A percentile compares a stretch with the other conserved stretches of the same genome.
Evolutionary conservation across 1,284 basidiomycete genomes (phyloP).

Genomic region (Tilletia walkeri): DNA sequence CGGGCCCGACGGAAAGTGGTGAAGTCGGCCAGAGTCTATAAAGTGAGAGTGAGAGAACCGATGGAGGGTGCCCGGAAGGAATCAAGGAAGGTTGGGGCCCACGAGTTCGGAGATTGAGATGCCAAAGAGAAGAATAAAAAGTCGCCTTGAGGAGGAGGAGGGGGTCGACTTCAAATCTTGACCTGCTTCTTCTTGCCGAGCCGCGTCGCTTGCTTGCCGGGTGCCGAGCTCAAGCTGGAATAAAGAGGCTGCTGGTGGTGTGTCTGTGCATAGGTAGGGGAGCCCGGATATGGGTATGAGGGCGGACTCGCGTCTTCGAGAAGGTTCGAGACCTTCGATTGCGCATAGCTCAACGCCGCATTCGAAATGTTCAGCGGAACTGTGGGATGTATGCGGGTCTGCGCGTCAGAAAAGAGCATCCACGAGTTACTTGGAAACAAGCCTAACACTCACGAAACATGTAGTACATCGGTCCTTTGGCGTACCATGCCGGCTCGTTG

Average conservation of each 20-base stretch:
- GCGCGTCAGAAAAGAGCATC: background rate
- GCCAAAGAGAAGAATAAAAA: too few relatives aligned
- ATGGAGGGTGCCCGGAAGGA: too few relatives aligned
- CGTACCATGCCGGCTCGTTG: conserved; percentile 9
- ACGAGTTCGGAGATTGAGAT: too few relatives aligned
- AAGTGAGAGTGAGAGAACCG: too few relatives aligned
- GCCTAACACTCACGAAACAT: conserved; percentile 7
- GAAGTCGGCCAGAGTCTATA: too few relatives aligned
- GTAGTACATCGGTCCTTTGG: conserved; percentile 12
- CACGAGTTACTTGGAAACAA: too few relatives aligned
- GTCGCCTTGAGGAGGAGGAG: too few relatives aligned
- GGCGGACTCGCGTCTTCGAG: conserved; percentile 12
- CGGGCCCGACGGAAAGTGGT: too few relatives aligned
- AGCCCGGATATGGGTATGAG: background rate
- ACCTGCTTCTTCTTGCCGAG: conserved; percentile 15
- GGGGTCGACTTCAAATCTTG: background rate
- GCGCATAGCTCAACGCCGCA: background rate
- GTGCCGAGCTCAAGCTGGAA: background rate
- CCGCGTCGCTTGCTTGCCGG: conserved; percentile 1
- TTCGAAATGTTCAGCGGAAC: conserved; percentile 11
- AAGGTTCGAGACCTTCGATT: background rate
- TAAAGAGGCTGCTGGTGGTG: background rate
- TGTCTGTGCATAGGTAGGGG: background rate
- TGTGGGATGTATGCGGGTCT: background rate
- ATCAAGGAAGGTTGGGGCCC: too few relatives aligned